Evolutionary conservation across 768 basidiomycete species (phyloP), one percentile per base, ranked within the genome.

Genomic region (Amanita molliuscula): DNA sequence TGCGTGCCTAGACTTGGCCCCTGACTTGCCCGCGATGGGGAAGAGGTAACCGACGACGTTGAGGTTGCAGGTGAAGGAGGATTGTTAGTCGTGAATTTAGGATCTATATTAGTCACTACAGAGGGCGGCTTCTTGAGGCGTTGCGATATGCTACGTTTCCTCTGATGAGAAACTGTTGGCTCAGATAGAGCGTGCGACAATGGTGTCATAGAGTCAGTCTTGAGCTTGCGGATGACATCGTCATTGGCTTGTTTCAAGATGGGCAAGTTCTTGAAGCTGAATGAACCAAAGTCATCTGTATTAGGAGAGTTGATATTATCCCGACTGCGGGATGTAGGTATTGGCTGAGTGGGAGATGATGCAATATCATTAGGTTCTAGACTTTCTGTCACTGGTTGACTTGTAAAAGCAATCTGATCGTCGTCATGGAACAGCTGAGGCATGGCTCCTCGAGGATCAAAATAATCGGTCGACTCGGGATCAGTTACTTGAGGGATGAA

Each of bases 401-500:
- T 73, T n/a, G 80, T 67, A 46, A 81, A 63, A 47, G 78, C 67
- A 55, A 79, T 60, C 37, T 74, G 72, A 44, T 92, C 90, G 42
- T 94, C 90, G 52, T 97, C 95, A 42, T 91, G 85, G 76, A 98
- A 96, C 31, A 89, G 68, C 60, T 92, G 88, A 26, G 84, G 80
- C 38, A 88, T 80, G 13, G 95, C 95, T 3, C 96, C 96, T 38
- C 96, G 83, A 53, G 93, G 80, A 68, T 99, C 96, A 59, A 99
- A 99, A 68, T 99, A 99, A 64, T 99, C 96, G n/a, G 96, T 99
- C 18, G 92, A 95, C 67, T 97, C 94, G 3, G 94, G 93, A 65
- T 98, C 94, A 11, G 86, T 79, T 29, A 96, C 81, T 61, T 93
- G 87, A 42, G 96, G 96, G 46, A 98, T 91, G 69, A 99, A 99